These are phyloP conservation scores for Tulasnella calospora DNA, from an alignment of 768 basidiomycete genomes.

Conservation along the genomic window DNA sequence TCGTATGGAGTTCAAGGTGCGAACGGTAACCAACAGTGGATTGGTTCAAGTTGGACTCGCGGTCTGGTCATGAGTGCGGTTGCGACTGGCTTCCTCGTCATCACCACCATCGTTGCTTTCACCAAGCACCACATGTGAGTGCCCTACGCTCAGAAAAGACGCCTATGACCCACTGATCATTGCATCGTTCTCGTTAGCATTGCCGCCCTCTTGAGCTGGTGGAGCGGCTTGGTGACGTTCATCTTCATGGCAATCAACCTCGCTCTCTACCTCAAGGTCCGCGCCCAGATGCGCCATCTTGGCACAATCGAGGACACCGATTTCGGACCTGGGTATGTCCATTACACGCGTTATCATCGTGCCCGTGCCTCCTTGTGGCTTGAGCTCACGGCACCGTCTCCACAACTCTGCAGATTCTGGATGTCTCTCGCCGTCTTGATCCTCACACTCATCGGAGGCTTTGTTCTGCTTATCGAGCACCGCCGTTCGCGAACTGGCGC, in stretches of 20 bases:
- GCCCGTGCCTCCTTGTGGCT: constrained; percentile 8
- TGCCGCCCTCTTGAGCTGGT: constrained; percentile 52
- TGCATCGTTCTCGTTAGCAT: constrained; percentile 29
- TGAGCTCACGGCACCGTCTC: not conserved
- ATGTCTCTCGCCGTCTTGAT: constrained; percentile 63
- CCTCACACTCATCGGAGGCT: constrained; percentile 58
- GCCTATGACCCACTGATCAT: not conserved
- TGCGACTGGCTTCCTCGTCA: constrained; percentile 53
- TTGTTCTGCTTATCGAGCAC: constrained; percentile 66
- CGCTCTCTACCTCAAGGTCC: constrained; percentile 60
- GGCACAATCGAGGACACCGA: constrained; percentile 46
- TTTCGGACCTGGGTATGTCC: constrained; percentile 56
- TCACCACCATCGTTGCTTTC: constrained; percentile 60
- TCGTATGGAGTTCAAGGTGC: not conserved
- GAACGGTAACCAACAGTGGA: not conserved
- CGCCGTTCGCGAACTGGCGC: constrained; percentile 38
- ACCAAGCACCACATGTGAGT: constrained; percentile 50
- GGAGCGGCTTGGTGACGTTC: constrained; percentile 62
- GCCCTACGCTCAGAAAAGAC: constrained; percentile 32
- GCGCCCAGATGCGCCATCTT: constrained; percentile 53
- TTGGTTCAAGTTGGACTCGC: constrained; percentile 11
- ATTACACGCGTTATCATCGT: not conserved
- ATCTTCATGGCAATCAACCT: constrained; percentile 75
- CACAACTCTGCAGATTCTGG: constrained; percentile 51
- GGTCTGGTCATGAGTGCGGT: constrained; percentile 21